phyloP scores from a whole-genome alignment of 305 asterid species.

The Stenogyne calaminthoides region DNA sequence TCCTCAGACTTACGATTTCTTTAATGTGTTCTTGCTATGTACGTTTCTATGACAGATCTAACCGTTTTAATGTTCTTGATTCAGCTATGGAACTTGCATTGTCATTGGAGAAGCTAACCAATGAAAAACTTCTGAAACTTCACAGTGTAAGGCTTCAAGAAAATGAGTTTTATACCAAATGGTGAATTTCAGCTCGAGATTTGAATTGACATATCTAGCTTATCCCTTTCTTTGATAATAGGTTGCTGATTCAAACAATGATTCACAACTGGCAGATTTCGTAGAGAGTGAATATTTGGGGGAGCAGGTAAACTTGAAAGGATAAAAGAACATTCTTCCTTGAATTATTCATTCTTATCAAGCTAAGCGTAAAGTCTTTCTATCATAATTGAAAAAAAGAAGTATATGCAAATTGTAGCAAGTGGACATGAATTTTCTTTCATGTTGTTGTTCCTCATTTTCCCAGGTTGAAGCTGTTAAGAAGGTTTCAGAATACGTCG shows the following conservation, averaged over 20 bases:
- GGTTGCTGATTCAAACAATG: constrained; percentile 68
- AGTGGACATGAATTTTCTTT: no score
- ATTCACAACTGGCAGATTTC: constrained; percentile 72
- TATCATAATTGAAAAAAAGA: not conserved
- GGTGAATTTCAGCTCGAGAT: not conserved
- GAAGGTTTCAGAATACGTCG: constrained; percentile 71
- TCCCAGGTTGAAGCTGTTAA: constrained; percentile 73
- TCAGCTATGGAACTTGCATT: constrained; percentile 88
- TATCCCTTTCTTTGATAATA: constrained; percentile 26
- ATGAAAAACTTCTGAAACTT: constrained; percentile 63
- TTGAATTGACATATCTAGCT: not conserved
- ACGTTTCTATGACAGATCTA: not conserved
- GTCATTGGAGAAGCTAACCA: constrained; percentile 78
- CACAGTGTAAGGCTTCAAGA: constrained; percentile 48
- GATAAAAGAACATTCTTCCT: not conserved
- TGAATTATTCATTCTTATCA: not conserved
- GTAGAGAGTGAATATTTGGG: constrained; percentile 71
- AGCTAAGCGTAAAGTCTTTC: not conserved
- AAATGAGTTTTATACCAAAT: not conserved
- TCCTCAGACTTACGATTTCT: not conserved
- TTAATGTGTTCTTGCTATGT: not conserved
- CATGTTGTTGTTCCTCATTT: not conserved
- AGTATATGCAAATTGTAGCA: not conserved
- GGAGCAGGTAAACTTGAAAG: constrained; percentile 61
- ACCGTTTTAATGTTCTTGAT: constrained; percentile 28